Percentiles rank a stretch among this genome's conserved stretches.
phyloP scores from a whole-genome alignment of 768 basidiomycete genomes.

The Agrocybe pediades region DNA sequence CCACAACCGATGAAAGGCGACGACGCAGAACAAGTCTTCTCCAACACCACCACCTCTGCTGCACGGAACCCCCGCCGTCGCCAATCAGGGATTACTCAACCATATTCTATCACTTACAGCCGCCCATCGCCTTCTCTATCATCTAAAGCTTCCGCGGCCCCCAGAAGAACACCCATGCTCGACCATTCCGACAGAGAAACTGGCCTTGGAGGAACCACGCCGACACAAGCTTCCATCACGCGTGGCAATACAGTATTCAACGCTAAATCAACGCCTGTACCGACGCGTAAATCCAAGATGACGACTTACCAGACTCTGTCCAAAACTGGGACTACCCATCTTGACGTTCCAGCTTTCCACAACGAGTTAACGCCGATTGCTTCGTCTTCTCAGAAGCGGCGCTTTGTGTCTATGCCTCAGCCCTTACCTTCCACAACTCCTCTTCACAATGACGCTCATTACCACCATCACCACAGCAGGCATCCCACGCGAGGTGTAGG shows the following conservation, averaged over 20 bases:
- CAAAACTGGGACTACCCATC: not conserved
- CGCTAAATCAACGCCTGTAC: not conserved
- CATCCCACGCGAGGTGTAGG: not conserved
- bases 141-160: too few relatives aligned
- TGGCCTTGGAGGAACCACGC: too few relatives aligned
- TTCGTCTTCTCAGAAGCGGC: not conserved
- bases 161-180: too few relatives aligned
- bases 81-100: too few relatives aligned
- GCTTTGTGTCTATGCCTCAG: conserved; percentile 23
- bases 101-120: too few relatives aligned
- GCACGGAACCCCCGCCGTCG: too few relatives aligned
- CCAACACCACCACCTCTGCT: too few relatives aligned
- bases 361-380: not conserved
- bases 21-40: not conserved
- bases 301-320: not conserved
- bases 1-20: not conserved
- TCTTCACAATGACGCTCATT: conserved; percentile 4
- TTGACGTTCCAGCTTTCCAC: not conserved
- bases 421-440: conserved; percentile 1
- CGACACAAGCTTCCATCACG: too few relatives aligned
- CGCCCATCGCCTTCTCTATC: too few relatives aligned
- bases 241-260: not conserved
- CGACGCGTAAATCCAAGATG: conserved; percentile 7
- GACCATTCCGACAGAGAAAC: too few relatives aligned
- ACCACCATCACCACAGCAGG: conserved; percentile 3